Evolutionary conservation across 352 stramenopile genomes (phyloP).

Genomic region (Elongisporangium senticosum): DNA sequence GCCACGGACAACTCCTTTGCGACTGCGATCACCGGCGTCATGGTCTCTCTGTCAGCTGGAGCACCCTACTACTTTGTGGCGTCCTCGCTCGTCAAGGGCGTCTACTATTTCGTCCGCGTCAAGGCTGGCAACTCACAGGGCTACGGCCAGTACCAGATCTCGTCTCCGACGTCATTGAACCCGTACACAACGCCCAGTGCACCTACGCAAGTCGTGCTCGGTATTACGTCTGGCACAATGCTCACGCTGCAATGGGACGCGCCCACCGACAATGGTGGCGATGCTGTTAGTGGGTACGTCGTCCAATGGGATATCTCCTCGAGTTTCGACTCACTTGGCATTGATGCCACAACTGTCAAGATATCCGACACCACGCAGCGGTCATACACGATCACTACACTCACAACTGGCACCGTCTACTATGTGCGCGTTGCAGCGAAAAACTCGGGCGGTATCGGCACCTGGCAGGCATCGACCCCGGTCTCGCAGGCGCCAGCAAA

Average conservation of each 20-base stretch:
- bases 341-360: slow-evolving; percentile 50
- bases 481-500: slow-evolving; percentile 42
- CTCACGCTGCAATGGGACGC: slow-evolving; percentile 86
- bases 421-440: slow-evolving; percentile 88
- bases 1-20: slow-evolving; percentile 72
- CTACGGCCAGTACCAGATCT: slow-evolving; percentile 73
- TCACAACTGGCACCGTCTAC: slow-evolving; percentile 81
- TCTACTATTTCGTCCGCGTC: slow-evolving; percentile 70
- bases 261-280: slow-evolving; percentile 86
- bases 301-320: slow-evolving; percentile 91
- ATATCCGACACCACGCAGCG: slow-evolving; percentile 55
- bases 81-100: slow-evolving; percentile 53
- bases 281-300: slow-evolving; percentile 83
- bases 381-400: slow-evolving; percentile 73
- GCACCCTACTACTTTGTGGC: slow-evolving; percentile 57
- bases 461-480: slow-evolving; percentile 45
- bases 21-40: slow-evolving; percentile 22
- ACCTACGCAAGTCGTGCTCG: slow-evolving; percentile 77
- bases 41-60: slow-evolving; percentile 51
- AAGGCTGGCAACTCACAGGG: slow-evolving; percentile 67
- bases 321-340: slow-evolving; percentile 81
- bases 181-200: slow-evolving; percentile 88
- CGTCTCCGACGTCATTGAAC: slow-evolving; percentile 87
- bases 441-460: slow-evolving; percentile 50
- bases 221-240: slow-evolving; percentile 83